A percentile compares a stretch with the other conserved stretches of the same genome.
Evolutionary conservation across 345 rosid species (phyloP).

Genomic region (Arabidopsis suecica): DNA sequence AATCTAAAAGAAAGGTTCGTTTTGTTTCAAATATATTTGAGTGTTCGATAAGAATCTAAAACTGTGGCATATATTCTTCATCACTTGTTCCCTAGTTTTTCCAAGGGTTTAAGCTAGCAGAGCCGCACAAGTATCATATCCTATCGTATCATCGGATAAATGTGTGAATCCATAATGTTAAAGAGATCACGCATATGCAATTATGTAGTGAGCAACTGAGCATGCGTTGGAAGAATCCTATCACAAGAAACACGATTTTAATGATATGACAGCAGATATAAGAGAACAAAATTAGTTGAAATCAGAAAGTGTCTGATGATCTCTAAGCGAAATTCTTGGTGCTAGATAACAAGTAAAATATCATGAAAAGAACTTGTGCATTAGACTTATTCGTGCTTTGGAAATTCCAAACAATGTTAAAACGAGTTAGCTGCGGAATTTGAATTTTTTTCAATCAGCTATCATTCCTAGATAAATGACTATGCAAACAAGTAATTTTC

Average conservation of each 20-base stretch:
- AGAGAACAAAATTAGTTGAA: not conserved
- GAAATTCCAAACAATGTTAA: not conserved
- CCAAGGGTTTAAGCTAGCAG: slow-evolving; percentile 15
- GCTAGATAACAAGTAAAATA: slow-evolving; percentile 5
- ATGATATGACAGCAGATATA: slow-evolving; percentile 11
- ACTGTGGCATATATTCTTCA: slow-evolving; percentile 32
- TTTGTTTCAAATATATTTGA: slow-evolving; percentile 35
- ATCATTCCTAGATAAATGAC: no score
- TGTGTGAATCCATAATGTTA: slow-evolving; percentile 30
- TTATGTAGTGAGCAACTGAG: slow-evolving; percentile 6
- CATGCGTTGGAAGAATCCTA: slow-evolving; percentile 13
- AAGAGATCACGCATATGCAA: slow-evolving; percentile 21
- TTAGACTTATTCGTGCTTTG: not conserved
- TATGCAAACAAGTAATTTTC: not conserved
- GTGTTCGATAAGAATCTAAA: slow-evolving; percentile 34
- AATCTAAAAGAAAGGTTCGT: slow-evolving; percentile 37
- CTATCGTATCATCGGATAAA: not conserved
- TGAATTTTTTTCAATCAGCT: not conserved
- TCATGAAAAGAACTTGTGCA: not conserved
- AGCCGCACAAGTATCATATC: slow-evolving; percentile 28
- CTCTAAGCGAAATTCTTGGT: not conserved
- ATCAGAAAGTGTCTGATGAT: not conserved
- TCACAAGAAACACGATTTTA: slow-evolving; percentile 20
- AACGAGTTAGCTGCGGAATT: not conserved
- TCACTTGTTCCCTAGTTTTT: slow-evolving; percentile 31